phyloP scores from a whole-genome alignment of 2,329 filamentous ascomycete species.

The Bipolaris zeicola region DNA sequence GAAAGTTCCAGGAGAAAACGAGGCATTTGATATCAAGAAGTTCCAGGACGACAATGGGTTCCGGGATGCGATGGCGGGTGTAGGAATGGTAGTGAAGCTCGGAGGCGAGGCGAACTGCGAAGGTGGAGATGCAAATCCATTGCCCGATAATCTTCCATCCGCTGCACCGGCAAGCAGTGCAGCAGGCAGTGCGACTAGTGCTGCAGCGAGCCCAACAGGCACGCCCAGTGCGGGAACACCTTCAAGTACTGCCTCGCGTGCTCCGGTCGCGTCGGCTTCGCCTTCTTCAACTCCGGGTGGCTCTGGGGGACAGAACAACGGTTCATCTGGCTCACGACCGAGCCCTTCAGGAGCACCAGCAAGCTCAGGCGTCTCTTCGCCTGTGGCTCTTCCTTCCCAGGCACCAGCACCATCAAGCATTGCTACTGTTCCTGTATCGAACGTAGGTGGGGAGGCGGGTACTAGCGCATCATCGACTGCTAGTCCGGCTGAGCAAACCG shows the following conservation, averaged over 20 bases:
- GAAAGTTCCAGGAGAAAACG: constrained; percentile 33
- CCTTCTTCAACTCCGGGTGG: not conserved
- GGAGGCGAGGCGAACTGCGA: constrained; percentile 32
- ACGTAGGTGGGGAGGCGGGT: not conserved
- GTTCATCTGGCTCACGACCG: not conserved
- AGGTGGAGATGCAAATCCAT: constrained; percentile 9
- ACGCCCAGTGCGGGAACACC: not conserved
- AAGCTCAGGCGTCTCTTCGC: not conserved
- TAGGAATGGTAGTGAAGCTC: constrained; percentile 44
- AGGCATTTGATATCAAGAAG: constrained; percentile 33
- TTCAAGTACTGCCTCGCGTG: not conserved
- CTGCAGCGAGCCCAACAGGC: not conserved
- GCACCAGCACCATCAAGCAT: not conserved
- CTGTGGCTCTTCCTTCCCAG: not conserved
- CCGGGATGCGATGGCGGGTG: constrained; percentile 33
- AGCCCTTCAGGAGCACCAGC: not conserved
- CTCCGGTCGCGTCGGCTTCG: not conserved
- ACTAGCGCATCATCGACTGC: constrained; percentile 9
- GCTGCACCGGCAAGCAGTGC: constrained; percentile 7
- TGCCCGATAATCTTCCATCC: constrained; percentile 12
- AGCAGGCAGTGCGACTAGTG: constrained; percentile 1
- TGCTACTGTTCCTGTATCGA: constrained; percentile 9
- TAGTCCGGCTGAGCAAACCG: constrained; percentile 15
- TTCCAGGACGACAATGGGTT: constrained; percentile 42
- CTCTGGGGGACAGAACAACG: not conserved